Evolutionary conservation across 1,284 basidiomycete genomes (phyloP).

Genomic region (Leccinum cinnamomeum): DNA sequence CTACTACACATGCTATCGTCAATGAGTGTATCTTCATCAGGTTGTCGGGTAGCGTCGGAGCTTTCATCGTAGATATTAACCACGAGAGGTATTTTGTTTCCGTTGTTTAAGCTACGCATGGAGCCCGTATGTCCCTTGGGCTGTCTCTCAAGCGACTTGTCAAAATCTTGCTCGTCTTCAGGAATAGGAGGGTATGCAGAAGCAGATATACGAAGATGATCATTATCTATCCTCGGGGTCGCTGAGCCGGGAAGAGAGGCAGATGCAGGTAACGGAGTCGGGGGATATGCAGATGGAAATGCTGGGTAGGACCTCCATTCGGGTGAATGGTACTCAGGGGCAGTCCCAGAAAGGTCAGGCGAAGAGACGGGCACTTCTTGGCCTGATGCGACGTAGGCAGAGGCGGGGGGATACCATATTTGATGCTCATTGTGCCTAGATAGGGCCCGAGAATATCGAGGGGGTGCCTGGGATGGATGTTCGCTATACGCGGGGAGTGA

Average conservation of each 20-base stretch:
- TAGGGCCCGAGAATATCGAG: constrained; percentile 28
- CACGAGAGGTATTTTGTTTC: constrained; percentile 15
- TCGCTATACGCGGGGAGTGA: constrained; percentile 33
- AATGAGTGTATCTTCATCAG: constrained; percentile 25
- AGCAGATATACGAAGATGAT: constrained; percentile 19
- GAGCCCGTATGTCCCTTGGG: constrained; percentile 60
- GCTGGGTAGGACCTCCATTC: constrained; percentile 51
- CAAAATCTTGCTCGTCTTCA: constrained; percentile 53
- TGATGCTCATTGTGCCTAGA: constrained; percentile 29
- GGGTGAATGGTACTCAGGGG: constrained; percentile 32
- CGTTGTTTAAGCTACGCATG: constrained; percentile 60
- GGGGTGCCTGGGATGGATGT: constrained; percentile 23
- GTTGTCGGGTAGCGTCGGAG: constrained; percentile 18
- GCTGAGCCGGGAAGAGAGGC: constrained; percentile 21
- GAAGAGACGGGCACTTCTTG: constrained; percentile 9
- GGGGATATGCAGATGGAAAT: constrained; percentile 52
- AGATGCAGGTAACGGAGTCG: constrained; percentile 42
- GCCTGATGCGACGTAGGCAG: constrained; percentile 26
- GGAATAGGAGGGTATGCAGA: constrained; percentile 32
- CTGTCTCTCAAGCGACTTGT: constrained; percentile 61
- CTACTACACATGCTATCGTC: constrained; percentile 29
- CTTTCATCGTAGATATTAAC: constrained; percentile 11
- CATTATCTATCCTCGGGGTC: constrained; percentile 8
- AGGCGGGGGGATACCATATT: constrained; percentile 43
- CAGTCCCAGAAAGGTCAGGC: constrained; percentile 22